Base-by-base conservation (phyloP, 2,329 filamentous ascomycete species). In the Fusarium robinianum region DNA sequence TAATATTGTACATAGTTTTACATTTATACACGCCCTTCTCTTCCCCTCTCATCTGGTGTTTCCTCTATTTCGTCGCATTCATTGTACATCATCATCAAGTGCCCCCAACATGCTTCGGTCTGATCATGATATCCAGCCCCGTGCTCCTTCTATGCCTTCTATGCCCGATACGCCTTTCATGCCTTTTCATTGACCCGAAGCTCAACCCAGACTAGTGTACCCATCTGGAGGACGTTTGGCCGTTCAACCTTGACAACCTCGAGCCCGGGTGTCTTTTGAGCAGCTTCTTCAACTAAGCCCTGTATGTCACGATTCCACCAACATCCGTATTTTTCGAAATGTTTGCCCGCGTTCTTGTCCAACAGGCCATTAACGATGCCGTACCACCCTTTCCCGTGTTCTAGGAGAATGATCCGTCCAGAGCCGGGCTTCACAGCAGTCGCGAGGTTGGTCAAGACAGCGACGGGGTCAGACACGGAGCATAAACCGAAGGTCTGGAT, bases 291-390 rank as follows among this genome's bases (percentile, higher is more conserved):
- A 7, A 84, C 73, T 19, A 84, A 71, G 22, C 59, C 66, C 56
- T 77, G 75, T 46, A 85, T 76, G 58, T 85, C 81, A 38, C 82
- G 71, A 66, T 85, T 85, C 81, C 81, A 85, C 82, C 82, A 85
- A 67, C 82, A 85, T 3, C 82, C 82, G 58, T 80, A 85, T 55
- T 77, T 74, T 15, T 71, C 67, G 45, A 82, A 83, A 58, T 85
- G 82, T 15, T 68, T 66, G 11, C 67, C 65, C 0, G 82, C 81
- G 43, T 75, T 73, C 50, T 67, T 69, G 65, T 85, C 81, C 21
- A 85, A 65, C 12, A 79, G 55, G 8, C 68, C 65, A 60, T 85
- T 84, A 22, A 85, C 66, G 39, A 79, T 67, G 5, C 71, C 69
- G 64, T 72, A 81, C 58, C 66, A 72, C 11, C 78, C 79, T 48